Conservation (phyloP, 192 early-diverging fungal species). For the Funneliformis geosporum region DNA sequence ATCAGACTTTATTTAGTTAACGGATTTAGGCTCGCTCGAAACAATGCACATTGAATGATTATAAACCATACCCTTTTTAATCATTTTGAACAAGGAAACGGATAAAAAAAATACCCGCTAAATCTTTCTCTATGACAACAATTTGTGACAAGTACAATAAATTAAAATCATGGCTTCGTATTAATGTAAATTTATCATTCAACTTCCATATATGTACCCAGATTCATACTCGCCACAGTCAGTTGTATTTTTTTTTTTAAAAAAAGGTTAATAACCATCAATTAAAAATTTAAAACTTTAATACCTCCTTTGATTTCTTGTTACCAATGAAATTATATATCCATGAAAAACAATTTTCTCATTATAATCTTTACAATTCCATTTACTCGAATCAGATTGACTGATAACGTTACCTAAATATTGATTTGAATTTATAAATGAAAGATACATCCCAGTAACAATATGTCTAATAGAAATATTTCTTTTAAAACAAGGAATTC, state of each 20-base stretch:
- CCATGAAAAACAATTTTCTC: background rate
- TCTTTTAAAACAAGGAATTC: background rate
- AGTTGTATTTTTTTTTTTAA: too few relatives aligned
- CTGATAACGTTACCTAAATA: background rate
- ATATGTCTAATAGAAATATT: background rate
- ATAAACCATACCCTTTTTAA: too few relatives aligned
- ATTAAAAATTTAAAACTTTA: too few relatives aligned
- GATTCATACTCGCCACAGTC: background rate
- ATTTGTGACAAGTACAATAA: too few relatives aligned
- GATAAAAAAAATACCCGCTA: too few relatives aligned
- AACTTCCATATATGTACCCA: background rate
- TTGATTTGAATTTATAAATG: background rate
- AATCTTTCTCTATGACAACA: too few relatives aligned
- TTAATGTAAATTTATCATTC: background rate
- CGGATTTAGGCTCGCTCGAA: too few relatives aligned
- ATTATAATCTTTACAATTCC: background rate
- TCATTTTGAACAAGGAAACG: too few relatives aligned
- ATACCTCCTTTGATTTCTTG: background rate
- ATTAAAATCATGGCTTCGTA: background rate
- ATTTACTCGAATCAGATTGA: background rate
- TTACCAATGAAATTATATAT: background rate
- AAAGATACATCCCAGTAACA: background rate
- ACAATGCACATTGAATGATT: too few relatives aligned
- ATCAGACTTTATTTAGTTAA: too few relatives aligned
- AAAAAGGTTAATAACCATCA: too few relatives aligned